Percentiles rank a stretch among this genome's conserved stretches.
Evolutionary conservation across 2,329 filamentous ascomycete genomes (phyloP).

Genomic region (Claviceps maximensis): DNA sequence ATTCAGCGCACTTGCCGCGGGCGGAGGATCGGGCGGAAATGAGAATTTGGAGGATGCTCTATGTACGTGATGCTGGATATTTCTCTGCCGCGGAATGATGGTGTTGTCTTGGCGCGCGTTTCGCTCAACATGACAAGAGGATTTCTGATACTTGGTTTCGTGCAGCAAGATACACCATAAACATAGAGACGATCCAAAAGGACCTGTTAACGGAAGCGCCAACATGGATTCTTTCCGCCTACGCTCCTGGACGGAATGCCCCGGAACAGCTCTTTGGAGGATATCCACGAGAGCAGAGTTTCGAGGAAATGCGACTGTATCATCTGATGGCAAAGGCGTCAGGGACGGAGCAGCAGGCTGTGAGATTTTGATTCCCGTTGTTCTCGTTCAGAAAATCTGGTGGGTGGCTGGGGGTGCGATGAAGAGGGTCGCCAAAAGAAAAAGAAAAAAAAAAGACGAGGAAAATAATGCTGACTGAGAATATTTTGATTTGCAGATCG

Average conservation of each 20-base stretch:
- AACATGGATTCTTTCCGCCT: slow-evolving; percentile 75
- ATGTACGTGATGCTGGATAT: slow-evolving; percentile 9
- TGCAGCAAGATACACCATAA: slow-evolving; percentile 36
- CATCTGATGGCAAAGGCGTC: slow-evolving; percentile 47
- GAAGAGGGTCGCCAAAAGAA: too few species aligned
- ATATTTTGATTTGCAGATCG: slow-evolving; percentile 32
- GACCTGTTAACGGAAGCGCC: slow-evolving; percentile 63
- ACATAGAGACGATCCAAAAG: slow-evolving; percentile 42
- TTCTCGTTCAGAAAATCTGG: background rate
- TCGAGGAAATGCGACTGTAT: slow-evolving; percentile 73
- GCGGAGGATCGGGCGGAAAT: slow-evolving; percentile 13
- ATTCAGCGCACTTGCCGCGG: slow-evolving; percentile 36
- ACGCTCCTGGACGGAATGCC: slow-evolving; percentile 63
- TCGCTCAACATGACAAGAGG: background rate
- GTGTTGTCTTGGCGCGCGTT: background rate
- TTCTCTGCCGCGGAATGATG: background rate
- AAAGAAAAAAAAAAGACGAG: background rate
- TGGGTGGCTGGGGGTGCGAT: background rate
- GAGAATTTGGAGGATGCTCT: slow-evolving; percentile 13
- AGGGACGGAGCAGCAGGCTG: slow-evolving; percentile 45
- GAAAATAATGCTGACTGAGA: background rate
- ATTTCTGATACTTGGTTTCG: slow-evolving; percentile 1
- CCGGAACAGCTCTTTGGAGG: slow-evolving; percentile 79
- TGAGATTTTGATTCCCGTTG: slow-evolving; percentile 17
- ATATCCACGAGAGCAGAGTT: slow-evolving; percentile 65